Evolutionary conservation across 108 stramenopile genomes (phyloP).

Genomic region (Nitzschia sp.): DNA sequence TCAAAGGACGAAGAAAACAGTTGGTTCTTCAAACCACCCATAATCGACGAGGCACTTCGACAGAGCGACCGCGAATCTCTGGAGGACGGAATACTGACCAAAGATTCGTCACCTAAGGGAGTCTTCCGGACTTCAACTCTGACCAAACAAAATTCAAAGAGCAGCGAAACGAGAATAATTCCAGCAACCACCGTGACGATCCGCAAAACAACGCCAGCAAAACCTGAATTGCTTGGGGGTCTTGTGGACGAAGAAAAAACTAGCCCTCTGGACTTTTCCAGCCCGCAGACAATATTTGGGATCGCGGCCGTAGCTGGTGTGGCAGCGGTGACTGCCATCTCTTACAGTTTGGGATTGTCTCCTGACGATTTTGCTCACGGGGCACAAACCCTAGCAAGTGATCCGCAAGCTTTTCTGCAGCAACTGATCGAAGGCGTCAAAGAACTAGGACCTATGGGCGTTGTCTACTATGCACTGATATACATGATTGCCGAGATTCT

Average conservation of each 20-base stretch:
- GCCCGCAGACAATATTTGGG: background rate
- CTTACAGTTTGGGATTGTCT: background rate
- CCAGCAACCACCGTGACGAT: background rate
- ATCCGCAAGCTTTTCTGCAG: background rate
- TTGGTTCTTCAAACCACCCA: slow-evolving; percentile 1
- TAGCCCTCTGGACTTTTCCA: background rate
- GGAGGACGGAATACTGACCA: no score
- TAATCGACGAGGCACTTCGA: background rate
- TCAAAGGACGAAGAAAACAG: background rate
- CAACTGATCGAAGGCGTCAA: slow-evolving; percentile 5
- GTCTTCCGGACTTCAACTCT: background rate
- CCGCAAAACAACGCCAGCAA: background rate
- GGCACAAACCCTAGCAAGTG: background rate
- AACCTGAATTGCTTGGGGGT: background rate
- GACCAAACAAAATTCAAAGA: background rate
- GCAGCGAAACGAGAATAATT: background rate
- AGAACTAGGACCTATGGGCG: slow-evolving; percentile 25
- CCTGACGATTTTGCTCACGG: background rate
- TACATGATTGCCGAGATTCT: slow-evolving; percentile 71
- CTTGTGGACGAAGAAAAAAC: no score
- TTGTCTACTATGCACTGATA: slow-evolving; percentile 19
- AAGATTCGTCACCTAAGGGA: no score
- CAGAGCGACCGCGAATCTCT: no score
- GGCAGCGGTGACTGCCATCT: background rate
- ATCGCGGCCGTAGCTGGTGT: background rate